Conservation (phyloP, 352 stramenopile species). For the Globisporangium cystogenes region DNA sequence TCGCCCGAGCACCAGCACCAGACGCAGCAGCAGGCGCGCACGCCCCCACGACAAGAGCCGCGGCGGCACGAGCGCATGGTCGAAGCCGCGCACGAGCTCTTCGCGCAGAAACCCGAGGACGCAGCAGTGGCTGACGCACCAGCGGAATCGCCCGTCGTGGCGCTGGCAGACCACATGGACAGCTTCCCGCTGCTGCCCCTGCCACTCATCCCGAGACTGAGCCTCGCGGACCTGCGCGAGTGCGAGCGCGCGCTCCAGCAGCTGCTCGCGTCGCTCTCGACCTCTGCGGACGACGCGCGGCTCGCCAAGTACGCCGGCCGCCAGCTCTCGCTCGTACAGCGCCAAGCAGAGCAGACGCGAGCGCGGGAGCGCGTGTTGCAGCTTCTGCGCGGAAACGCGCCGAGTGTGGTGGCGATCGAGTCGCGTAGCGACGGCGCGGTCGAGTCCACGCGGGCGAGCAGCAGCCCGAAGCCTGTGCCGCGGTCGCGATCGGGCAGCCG, state of each 20-base stretch:
- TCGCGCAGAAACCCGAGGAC: slow-evolving; percentile 2
- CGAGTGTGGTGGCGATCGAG: neutral
- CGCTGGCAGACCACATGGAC: slow-evolving; percentile 45
- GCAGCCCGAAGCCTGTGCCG: neutral
- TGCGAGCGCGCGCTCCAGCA: slow-evolving; percentile 31
- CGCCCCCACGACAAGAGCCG: neutral
- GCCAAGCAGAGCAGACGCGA: slow-evolving; percentile 42
- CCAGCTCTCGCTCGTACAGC: slow-evolving; percentile 46
- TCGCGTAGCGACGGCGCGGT: neutral
- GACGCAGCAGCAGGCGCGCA: neutral
- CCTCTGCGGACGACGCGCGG: slow-evolving; percentile 29
- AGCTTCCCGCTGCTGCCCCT: slow-evolving; percentile 65
- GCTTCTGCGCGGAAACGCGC: slow-evolving; percentile 22
- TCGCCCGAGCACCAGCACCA: too few relatives aligned
- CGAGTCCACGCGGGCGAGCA: neutral
- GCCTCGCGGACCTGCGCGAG: slow-evolving; percentile 30
- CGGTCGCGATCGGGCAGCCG: neutral
- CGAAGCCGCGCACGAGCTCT: slow-evolving; percentile 21
- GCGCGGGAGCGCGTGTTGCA: slow-evolving; percentile 48
- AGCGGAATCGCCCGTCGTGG: slow-evolving; percentile 2
- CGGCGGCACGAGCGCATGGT: slow-evolving; percentile 24
- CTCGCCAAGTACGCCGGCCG: slow-evolving; percentile 53
- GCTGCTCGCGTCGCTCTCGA: slow-evolving; percentile 30
- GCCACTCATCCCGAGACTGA: slow-evolving; percentile 41
- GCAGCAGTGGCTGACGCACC: neutral